phyloP scores from a whole-genome alignment of 352 stramenopile species.

The Phytophthora lateralis region DNA sequence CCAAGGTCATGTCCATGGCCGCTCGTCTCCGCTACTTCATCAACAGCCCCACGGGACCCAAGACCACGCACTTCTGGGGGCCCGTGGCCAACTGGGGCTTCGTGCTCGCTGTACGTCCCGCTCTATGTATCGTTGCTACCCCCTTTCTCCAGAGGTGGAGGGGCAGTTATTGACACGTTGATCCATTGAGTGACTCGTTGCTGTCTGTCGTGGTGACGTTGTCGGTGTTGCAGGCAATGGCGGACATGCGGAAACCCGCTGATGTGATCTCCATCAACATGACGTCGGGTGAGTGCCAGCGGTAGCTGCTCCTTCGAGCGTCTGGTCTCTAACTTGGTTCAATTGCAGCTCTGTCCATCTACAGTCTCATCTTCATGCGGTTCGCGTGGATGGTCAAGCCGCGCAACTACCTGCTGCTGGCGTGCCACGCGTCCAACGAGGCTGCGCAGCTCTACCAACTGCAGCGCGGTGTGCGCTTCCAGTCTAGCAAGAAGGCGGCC shows the following conservation, averaged over 20 bases:
- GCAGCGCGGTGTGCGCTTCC: conserved; percentile 57
- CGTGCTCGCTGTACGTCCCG: conserved; percentile 67
- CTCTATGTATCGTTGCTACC: background rate
- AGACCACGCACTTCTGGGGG: conserved; percentile 91
- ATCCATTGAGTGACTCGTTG: conserved; percentile 2
- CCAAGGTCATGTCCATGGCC: conserved; percentile 39
- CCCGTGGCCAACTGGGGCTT: conserved; percentile 91
- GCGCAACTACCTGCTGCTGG: conserved; percentile 86
- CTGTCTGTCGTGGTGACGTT: conserved; percentile 4
- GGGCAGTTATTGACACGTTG: background rate
- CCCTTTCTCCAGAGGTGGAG: background rate
- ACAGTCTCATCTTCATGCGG: conserved; percentile 90
- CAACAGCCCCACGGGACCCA: conserved; percentile 82
- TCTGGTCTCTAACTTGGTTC: conserved; percentile 3
- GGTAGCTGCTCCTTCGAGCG: conserved; percentile 4
- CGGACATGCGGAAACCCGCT: conserved; percentile 82
- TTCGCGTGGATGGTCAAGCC: conserved; percentile 91
- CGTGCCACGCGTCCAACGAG: conserved; percentile 87
- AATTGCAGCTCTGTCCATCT: conserved; percentile 70
- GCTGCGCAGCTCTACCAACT: conserved; percentile 84
- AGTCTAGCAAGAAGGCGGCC: conserved; percentile 41
- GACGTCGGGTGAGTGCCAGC: conserved; percentile 60
- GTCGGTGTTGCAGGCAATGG: conserved; percentile 61
- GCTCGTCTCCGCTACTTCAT: conserved; percentile 65
- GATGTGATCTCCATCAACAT: conserved; percentile 90